Base-by-base conservation (phyloP, 371 early-diverging fungal species). In the Rhizopus sp. region DNA sequence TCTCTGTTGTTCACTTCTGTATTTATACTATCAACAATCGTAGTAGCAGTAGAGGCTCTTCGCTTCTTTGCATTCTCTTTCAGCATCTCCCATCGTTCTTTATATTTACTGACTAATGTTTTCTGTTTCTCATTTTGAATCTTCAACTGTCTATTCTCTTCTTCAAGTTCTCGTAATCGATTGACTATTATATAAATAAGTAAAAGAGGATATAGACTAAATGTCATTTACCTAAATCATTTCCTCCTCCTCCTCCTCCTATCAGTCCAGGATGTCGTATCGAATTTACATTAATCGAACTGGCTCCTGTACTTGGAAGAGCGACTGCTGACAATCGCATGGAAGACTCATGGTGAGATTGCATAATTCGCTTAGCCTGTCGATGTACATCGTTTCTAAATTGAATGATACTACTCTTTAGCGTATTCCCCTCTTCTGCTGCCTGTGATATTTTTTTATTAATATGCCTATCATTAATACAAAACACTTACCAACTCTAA, bases 61-160 rank as follows among this genome's bases (percentile, higher is more conserved):
- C 86, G 63, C 45, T 85, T 84, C 62, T 91, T 90, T 35, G 93
- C 93, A 32, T 91, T 87, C 53, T 93, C 94, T 59, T 93, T 94
- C 23, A 94, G 72, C 56, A 88, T 91, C 35, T 92, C 91, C 95
- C 95, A 95, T 33, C 93, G 81, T 44, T 91, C 92, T 47, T 85
- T 86, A 63, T 94, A 93, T 71, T 89, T 91, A 44, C 72, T 75
- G 62, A 92, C 81, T 4, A 83, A 60, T 0, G 65, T 64, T 40
- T 75, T 79, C 57, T 82, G 81, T 50, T 76, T 74, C 17, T 84
- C 82, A 35, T 80, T 75, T 41, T 86, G 85, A 5, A 77, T 51
- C 23, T 65, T 63, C 13, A 83, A 55, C 9, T 66, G 57, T 30
- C 71, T 60, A 13, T 88, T 72, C 60, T 91, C 89, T n/a, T 79